Evolutionary conservation across 169 alveolate genomes (phyloP).

Genomic region (Cryptosporidium muris): DNA sequence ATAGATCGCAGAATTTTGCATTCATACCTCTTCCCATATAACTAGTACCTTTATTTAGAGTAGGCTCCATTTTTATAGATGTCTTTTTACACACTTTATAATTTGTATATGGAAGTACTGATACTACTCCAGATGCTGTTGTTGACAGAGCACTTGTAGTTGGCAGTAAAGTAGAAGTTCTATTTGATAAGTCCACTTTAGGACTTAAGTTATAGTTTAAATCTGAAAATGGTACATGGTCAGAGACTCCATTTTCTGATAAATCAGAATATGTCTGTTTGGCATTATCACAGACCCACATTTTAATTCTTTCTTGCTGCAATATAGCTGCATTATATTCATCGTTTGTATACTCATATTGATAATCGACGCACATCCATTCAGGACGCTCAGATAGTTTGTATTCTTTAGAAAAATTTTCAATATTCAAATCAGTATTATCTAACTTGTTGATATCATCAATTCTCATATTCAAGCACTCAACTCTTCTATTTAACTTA

Average conservation of each 20-base stretch:
- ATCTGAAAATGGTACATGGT: constrained; percentile 67
- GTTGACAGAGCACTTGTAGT: constrained; percentile 58
- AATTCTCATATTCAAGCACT: constrained; percentile 44
- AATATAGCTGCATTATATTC: constrained; percentile 55
- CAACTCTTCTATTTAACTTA: constrained; percentile 53
- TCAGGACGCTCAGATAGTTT: neutral
- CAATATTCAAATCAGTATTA: constrained; percentile 8
- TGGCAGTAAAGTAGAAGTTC: constrained; percentile 1
- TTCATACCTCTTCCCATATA: no score
- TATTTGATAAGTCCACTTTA: neutral
- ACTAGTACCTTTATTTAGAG: no score
- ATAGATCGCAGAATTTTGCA: no score
- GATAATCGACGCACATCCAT: no score
- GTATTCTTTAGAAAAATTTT: neutral
- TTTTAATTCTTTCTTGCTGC: constrained; percentile 56
- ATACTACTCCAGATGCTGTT: constrained; percentile 34
- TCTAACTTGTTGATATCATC: constrained; percentile 53
- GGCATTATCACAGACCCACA: constrained; percentile 70
- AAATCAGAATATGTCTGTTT: constrained; percentile 20
- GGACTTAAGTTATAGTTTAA: constrained; percentile 24
- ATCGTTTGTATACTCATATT: neutral
- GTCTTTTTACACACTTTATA: neutral
- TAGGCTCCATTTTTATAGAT: no score
- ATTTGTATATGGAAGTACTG: neutral
- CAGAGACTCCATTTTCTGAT: constrained; percentile 38